Base-by-base conservation (phyloP, 352 stramenopile species). In the Globisporangium polare region DNA sequence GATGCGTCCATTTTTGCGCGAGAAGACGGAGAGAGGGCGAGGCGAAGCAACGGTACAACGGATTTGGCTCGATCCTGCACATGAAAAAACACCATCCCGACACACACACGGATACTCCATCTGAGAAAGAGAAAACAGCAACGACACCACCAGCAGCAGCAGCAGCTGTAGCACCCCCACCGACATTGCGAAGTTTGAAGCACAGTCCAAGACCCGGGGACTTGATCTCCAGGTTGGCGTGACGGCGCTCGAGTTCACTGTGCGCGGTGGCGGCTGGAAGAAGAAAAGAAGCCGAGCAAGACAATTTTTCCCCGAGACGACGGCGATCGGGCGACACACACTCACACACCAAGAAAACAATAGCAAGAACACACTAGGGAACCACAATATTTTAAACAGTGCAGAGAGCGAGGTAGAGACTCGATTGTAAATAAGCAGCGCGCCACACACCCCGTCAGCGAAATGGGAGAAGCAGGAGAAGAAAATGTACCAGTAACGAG, bases 101-200 rank as follows among this genome's bases (percentile, higher is more conserved):
- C 22, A 42, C 22, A 42, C 22, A 42, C 50, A 56, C 69, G 72
- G 33, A 71, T 52, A 45, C 37, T 64, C 62, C 75, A 63, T 59
- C 75, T 71, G 47, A 53, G 27, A 42, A 50, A 39, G 20, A 53
- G 27, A 61, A 26, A 20, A 61, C 42, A 24, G 12, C 43, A 33
- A 17, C 3, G 29, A 7, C n/a, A 43, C 1, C 13, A 49, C 9
- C 15, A 49, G 5, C 53, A 42, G 20, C 37, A 59, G 26, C 27
- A 53, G 29, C 50, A 42, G 29, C 50, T 56, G 50, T 56, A 56
- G 50, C 50, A 43, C 29, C 49, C n/a, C 27, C 27, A 43, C 50
- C 50, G 12, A 24, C 49, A 15, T 27, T n/a, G 17, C 33, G 18
- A 56, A 15, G 24, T 56, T 56, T 27, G 50, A 26, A 18, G 29